Conservation (phyloP, 2,329 filamentous ascomycete species). For the Sporothrix protearum region DNA sequence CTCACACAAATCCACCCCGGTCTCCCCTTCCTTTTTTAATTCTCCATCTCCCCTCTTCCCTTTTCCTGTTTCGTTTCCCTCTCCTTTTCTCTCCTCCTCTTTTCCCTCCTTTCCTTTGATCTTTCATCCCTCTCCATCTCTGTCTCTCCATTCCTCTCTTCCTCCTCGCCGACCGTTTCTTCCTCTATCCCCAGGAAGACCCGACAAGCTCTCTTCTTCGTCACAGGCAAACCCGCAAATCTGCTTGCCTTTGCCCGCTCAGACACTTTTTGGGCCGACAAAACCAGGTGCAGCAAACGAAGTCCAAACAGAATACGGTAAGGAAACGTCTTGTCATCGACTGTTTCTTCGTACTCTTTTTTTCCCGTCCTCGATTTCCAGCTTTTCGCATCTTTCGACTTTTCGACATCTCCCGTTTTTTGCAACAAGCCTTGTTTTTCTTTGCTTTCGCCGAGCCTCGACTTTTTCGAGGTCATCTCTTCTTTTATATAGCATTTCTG, state of each 20-base stretch:
- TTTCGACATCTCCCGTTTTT: not conserved
- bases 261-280: slow-evolving; percentile 3
- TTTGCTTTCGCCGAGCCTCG: not conserved
- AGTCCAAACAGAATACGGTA: slow-evolving; percentile 1
- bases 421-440: slow-evolving; percentile 1
- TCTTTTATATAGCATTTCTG: slow-evolving; percentile 21
- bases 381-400: slow-evolving; percentile 12
- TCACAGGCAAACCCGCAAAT: slow-evolving; percentile 7
- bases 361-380: not conserved
- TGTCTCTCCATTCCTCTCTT: not conserved
- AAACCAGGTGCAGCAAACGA: not conserved
- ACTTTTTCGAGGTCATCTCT: not conserved
- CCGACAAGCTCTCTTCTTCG: slow-evolving; percentile 4
- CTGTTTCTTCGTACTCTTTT: slow-evolving; percentile 2
- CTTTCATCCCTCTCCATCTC: slow-evolving; percentile 5
- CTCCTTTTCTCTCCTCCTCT: not conserved
- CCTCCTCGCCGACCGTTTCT: slow-evolving; percentile 19
- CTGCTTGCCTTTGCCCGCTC: not conserved
- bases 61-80: slow-evolving; percentile 13
- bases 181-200: slow-evolving; percentile 11
- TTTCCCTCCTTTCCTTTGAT: not conserved
- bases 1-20: slow-evolving; percentile 10
- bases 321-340: slow-evolving; percentile 12
- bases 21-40: slow-evolving; percentile 32
- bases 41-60: slow-evolving; percentile 32